These are phyloP conservation scores for Cladosporium austrohemisphaericum DNA, from an alignment of 2,329 filamentous ascomycete species.

Conservation along the genomic window DNA sequence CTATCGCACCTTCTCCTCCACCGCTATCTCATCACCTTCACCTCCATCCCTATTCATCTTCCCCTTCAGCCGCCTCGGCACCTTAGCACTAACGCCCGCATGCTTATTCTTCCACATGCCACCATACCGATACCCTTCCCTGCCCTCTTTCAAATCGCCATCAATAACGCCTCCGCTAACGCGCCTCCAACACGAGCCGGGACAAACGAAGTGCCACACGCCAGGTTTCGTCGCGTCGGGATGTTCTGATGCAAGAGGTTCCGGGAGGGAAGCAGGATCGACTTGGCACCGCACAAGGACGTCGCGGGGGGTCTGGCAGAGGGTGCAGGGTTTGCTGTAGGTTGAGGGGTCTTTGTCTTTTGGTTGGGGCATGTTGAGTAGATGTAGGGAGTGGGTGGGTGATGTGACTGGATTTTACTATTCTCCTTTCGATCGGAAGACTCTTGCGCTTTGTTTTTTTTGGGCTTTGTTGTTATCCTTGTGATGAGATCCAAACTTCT, in stretches of 20 bases:
- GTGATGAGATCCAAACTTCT: no score
- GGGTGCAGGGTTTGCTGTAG: slow-evolving; percentile 39
- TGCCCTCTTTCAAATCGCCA: slow-evolving; percentile 32
- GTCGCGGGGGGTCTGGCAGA: slow-evolving; percentile 36
- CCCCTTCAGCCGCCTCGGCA: slow-evolving; percentile 15
- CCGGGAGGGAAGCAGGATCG: slow-evolving; percentile 28
- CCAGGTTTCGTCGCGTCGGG: background rate
- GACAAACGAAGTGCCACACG: slow-evolving; percentile 45
- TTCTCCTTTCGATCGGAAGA: no score
- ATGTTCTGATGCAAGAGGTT: background rate
- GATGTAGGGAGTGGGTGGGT: no score
- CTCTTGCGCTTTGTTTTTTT: no score
- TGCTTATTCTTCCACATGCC: slow-evolving; percentile 36
- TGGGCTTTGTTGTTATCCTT: no score
- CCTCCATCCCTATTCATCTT: slow-evolving; percentile 9
- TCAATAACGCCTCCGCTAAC: slow-evolving; percentile 45
- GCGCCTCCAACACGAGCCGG: slow-evolving; percentile 41
- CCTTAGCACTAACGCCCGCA: slow-evolving; percentile 15
- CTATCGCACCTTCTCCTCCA: background rate
- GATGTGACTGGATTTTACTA: no score
- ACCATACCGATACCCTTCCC: slow-evolving; percentile 36
- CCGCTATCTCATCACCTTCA: background rate
- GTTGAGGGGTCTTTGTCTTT: slow-evolving; percentile 1
- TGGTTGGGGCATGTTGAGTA: slow-evolving; percentile 4
- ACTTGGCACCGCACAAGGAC: slow-evolving; percentile 45